A percentile compares a stretch with the other conserved stretches of the same genome.
Conservation (phyloP, 805 yeast genomes). For the Nakazawaea populi region DNA sequence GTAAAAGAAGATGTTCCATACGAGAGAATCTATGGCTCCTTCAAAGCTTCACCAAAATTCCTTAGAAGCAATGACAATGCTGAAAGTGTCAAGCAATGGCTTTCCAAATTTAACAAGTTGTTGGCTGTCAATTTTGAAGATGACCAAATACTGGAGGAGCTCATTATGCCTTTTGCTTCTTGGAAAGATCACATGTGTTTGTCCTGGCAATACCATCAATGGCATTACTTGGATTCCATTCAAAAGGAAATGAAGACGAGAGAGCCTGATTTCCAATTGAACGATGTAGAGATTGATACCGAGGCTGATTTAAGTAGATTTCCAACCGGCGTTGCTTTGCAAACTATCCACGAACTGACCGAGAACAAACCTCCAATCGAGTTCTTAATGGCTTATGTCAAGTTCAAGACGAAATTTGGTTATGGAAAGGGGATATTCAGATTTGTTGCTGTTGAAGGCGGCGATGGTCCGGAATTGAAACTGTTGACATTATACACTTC, state of each 20-base stretch:
- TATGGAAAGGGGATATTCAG: constrained; percentile 27
- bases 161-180: constrained; percentile 22
- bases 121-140: neutral
- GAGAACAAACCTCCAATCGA: constrained; percentile 24
- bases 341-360: constrained; percentile 21
- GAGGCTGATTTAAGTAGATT: constrained; percentile 21
- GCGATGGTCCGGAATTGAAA: constrained; percentile 17
- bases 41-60: constrained; percentile 12
- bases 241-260: constrained; percentile 13
- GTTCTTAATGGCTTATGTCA: constrained; percentile 28
- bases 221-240: constrained; percentile 25
- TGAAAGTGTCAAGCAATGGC: constrained; percentile 13
- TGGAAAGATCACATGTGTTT: constrained; percentile 35
- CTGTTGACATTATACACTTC: constrained; percentile 28
- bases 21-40: constrained; percentile 11
- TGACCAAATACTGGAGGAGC: constrained; percentile 15
- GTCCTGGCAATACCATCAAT: constrained; percentile 27
- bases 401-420: constrained; percentile 26
- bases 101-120: constrained; percentile 11
- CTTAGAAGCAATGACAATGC: constrained; percentile 6
- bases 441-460: constrained; percentile 24
- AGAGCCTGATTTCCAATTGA: constrained; percentile 18
- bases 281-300: constrained; percentile 23
- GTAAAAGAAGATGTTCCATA: constrained; percentile 13
- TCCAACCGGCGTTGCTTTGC: constrained; percentile 24